phyloP scores from a whole-genome alignment of 139 green algal species.

The Chlamydomonas applanata region DNA sequence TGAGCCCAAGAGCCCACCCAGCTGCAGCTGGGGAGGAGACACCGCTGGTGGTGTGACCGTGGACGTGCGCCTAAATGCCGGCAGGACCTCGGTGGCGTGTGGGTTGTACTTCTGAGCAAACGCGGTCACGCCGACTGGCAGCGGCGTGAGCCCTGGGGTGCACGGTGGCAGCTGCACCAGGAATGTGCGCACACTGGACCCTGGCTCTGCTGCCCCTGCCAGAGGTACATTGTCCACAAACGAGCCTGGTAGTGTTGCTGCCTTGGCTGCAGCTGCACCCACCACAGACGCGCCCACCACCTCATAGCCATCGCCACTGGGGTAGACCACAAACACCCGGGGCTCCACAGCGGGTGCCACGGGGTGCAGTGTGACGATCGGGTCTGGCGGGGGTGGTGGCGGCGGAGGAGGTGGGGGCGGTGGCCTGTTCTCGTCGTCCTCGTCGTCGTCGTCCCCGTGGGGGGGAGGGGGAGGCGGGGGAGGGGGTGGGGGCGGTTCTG shows the following conservation, averaged over 20 bases:
- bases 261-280: background rate
- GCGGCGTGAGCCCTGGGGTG: constrained; percentile 3
- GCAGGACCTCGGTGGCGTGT: constrained; percentile 36
- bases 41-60: background rate
- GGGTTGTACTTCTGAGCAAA: constrained; percentile 27
- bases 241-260: background rate
- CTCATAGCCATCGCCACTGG: constrained; percentile 43
- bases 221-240: constrained; percentile 10
- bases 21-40: constrained; percentile 9
- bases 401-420: constrained; percentile 15
- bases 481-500: constrained; percentile 13
- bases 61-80: constrained; percentile 15
- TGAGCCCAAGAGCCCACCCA: background rate
- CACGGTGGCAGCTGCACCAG: constrained; percentile 23
- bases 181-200: constrained; percentile 30
- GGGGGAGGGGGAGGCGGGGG: constrained; percentile 8
- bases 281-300: constrained; percentile 33
- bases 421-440: constrained; percentile 3
- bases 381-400: constrained; percentile 19
- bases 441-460: constrained; percentile 4
- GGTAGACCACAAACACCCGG: constrained; percentile 54
- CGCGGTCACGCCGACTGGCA: constrained; percentile 22
- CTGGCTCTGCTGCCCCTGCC: constrained; percentile 21
- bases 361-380: constrained; percentile 15
- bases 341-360: constrained; percentile 32